Percentiles rank a stretch among this genome's conserved stretches.
phyloP scores from a whole-genome alignment of 495 filamentous ascomycete genomes.

The Penicillium roqueforti region DNA sequence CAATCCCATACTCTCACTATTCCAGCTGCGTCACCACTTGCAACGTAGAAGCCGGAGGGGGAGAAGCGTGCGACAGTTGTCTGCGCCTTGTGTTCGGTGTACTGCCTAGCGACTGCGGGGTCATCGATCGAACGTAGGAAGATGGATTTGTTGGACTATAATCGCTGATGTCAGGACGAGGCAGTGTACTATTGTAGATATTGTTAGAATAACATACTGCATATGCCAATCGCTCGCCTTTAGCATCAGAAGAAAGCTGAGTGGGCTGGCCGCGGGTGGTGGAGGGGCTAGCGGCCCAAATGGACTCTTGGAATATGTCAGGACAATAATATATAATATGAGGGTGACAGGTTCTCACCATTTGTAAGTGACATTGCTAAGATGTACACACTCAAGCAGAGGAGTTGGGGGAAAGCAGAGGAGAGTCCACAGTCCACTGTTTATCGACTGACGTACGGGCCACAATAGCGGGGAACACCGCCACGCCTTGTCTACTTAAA shows the following conservation, averaged over 20 bases:
- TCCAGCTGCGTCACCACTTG: constrained; percentile 85
- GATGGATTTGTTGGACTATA: constrained; percentile 89
- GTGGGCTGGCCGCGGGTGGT: constrained; percentile 86
- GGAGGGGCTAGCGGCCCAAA: constrained; percentile 72
- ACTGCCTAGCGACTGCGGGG: constrained; percentile 76
- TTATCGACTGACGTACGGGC: constrained; percentile 31
- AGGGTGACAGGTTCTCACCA: constrained; percentile 21
- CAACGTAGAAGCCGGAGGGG: constrained; percentile 90
- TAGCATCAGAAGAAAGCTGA: constrained; percentile 81
- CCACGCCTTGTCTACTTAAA: constrained; percentile 1
- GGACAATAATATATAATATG: neutral
- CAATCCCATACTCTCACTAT: constrained; percentile 86
- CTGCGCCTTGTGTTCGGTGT: constrained; percentile 79
- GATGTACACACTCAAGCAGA: constrained; percentile 1
- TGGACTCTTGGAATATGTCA: constrained; percentile 49
- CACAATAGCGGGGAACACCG: constrained; percentile 17
- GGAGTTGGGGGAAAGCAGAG: constrained; percentile 1
- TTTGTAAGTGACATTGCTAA: constrained; percentile 44
- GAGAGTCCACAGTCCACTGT: constrained; percentile 7
- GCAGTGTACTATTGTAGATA: neutral
- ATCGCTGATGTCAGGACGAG: constrained; percentile 12
- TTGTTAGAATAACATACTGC: constrained; percentile 56
- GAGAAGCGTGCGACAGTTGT: constrained; percentile 94
- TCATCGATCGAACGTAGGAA: constrained; percentile 91
- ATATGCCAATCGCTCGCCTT: constrained; percentile 91